Conservation (phyloP, 306 rosid genomes). For the Senna tora region DNA sequence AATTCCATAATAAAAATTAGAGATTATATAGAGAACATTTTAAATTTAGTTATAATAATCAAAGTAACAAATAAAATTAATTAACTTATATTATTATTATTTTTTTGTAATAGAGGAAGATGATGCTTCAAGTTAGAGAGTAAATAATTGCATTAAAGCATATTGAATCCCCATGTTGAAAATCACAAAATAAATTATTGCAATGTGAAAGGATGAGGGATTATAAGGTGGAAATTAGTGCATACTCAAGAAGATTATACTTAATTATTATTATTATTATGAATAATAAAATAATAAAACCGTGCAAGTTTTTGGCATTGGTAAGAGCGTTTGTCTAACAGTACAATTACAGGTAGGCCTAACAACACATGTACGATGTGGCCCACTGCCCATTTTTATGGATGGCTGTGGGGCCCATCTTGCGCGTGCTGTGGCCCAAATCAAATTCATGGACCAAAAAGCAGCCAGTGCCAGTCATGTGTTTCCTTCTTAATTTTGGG, state of each 20-base stretch:
- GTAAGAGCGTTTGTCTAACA: slow-evolving; percentile 45
- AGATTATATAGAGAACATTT: no score
- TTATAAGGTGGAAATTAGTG: slow-evolving; percentile 17
- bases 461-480: slow-evolving; percentile 1
- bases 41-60: no score
- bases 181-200: slow-evolving; percentile 12
- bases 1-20: no score
- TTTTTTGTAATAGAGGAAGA: not conserved
- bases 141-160: slow-evolving; percentile 11
- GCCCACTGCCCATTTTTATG: slow-evolving; percentile 37
- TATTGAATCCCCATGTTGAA: slow-evolving; percentile 8
- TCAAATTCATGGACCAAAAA: slow-evolving; percentile 37
- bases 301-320: slow-evolving; percentile 5
- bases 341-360: slow-evolving; percentile 26
- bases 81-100: no score
- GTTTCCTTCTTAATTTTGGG: slow-evolving; percentile 2
- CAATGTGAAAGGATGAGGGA: slow-evolving; percentile 11
- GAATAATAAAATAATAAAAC: slow-evolving; percentile 6
- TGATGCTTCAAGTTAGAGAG: not conserved
- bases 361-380: slow-evolving; percentile 23
- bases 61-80: no score
- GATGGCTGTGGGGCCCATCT: slow-evolving; percentile 45
- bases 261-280: not conserved
- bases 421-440: slow-evolving; percentile 47
- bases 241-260: not conserved